Percentiles rank a stretch among this genome's conserved stretches.
These are phyloP conservation scores for Casuarina cunninghamiana DNA, from an alignment of 306 rosid genomes.

Conservation along the genomic window DNA sequence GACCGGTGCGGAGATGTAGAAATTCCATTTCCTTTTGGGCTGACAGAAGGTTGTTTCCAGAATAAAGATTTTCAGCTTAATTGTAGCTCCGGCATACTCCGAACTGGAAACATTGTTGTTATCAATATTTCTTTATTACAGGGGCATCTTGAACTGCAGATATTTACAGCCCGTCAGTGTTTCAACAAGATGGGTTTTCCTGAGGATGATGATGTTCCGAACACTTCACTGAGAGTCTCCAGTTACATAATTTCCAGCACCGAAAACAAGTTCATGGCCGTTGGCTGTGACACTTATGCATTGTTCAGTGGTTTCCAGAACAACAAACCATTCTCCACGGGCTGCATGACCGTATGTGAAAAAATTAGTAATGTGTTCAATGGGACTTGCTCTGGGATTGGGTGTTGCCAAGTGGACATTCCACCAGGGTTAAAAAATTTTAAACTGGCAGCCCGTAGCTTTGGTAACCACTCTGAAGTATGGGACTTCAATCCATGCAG, in stretches of 20 bases:
- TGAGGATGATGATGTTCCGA: too few species aligned
- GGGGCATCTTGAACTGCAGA: constrained; percentile 9
- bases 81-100: constrained; percentile 1
- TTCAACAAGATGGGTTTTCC: not conserved
- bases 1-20: constrained; percentile 33
- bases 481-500: not conserved
- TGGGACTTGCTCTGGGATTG: constrained; percentile 25
- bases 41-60: constrained; percentile 8
- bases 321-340: not conserved
- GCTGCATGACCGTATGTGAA: not conserved
- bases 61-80: not conserved
- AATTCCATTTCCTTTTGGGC: constrained; percentile 59
- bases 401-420: too few species aligned
- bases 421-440: not conserved
- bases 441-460: not conserved
- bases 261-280: constrained; percentile 24
- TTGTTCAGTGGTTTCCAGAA: not conserved
- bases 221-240: accelerated
- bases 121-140: constrained; percentile 7
- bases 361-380: not conserved
- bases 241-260: constrained; percentile 16
- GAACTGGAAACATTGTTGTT: not conserved
- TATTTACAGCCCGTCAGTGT: not conserved
- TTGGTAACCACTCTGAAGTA: not conserved
- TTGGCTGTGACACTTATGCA: constrained; percentile 32